phyloP scores from a whole-genome alignment of 139 green algal species.

The Spirogloea muscicola region DNA sequence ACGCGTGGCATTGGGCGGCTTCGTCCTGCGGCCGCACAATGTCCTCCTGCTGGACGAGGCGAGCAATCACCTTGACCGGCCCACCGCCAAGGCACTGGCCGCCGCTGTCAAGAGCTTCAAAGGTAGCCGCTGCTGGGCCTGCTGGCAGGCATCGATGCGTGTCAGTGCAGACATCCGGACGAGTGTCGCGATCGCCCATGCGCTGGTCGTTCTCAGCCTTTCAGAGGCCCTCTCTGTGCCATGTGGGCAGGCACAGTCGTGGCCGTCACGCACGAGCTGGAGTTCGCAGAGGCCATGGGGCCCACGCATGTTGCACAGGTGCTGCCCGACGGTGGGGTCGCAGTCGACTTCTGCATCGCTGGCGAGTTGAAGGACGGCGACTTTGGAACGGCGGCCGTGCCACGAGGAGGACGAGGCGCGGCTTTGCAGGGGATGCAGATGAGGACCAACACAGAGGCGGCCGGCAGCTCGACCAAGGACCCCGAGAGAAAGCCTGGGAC shows the following conservation, averaged over 20 bases:
- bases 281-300: slow-evolving; percentile 39
- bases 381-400: too few relatives aligned
- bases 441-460: background rate
- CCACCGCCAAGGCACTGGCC: slow-evolving; percentile 60
- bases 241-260: slow-evolving; percentile 39
- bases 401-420: background rate
- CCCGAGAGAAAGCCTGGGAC: background rate
- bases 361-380: slow-evolving; percentile 2
- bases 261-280: slow-evolving; percentile 43
- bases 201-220: too few relatives aligned
- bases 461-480: background rate
- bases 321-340: background rate
- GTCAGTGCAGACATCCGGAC: too few relatives aligned
- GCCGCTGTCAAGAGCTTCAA: slow-evolving; percentile 26
- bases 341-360: background rate
- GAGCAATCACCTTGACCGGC: slow-evolving; percentile 69
- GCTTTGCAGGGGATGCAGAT: background rate
- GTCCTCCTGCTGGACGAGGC: slow-evolving; percentile 74
- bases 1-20: slow-evolving; percentile 64
- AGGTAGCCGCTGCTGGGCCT: background rate
- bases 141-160: too few relatives aligned
- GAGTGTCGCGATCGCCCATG: too few relatives aligned
- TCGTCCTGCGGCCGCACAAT: slow-evolving; percentile 66
- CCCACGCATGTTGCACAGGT: slow-evolving; percentile 49
- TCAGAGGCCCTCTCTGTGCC: too few relatives aligned